Conservation (phyloP, 768 basidiomycete species). For the Leccinellum albellum region DNA sequence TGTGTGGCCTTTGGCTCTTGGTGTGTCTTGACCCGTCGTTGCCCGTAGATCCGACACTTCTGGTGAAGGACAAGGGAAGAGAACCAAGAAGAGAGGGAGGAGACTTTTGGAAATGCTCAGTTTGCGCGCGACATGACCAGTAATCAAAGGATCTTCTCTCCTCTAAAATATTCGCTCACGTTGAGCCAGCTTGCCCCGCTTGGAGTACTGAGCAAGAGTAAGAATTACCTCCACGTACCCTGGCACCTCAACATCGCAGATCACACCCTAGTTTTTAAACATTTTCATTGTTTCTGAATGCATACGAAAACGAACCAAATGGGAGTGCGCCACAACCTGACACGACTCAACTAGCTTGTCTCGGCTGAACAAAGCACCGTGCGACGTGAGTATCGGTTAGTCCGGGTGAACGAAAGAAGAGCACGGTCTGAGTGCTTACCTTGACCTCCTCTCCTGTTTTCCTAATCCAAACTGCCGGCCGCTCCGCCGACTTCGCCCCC, state of each 20-base stretch:
- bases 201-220: not conserved
- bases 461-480: conserved; percentile 59
- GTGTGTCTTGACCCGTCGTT: not conserved
- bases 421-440: conserved; percentile 36
- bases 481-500: conserved; percentile 60
- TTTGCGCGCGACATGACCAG: not conserved
- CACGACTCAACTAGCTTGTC: conserved; percentile 17
- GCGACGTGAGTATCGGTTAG: not conserved
- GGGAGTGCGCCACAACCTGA: not conserved
- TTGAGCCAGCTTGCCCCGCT: not conserved
- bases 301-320: not conserved
- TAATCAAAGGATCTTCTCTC: not conserved
- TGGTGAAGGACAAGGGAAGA: not conserved
- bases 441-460: conserved; percentile 76
- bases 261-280: not conserved
- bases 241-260: not conserved
- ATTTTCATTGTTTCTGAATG: not conserved
- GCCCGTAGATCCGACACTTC: not conserved
- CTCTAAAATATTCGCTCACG: not conserved
- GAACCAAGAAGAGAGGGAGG: not conserved
- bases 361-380: conserved; percentile 13
- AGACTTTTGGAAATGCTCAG: not conserved
- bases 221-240: not conserved
- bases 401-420: not conserved
- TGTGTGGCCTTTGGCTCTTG: not conserved